Conservation (phyloP, 2,329 filamentous ascomycete species). For the Coleophoma eucalyptorum region DNA sequence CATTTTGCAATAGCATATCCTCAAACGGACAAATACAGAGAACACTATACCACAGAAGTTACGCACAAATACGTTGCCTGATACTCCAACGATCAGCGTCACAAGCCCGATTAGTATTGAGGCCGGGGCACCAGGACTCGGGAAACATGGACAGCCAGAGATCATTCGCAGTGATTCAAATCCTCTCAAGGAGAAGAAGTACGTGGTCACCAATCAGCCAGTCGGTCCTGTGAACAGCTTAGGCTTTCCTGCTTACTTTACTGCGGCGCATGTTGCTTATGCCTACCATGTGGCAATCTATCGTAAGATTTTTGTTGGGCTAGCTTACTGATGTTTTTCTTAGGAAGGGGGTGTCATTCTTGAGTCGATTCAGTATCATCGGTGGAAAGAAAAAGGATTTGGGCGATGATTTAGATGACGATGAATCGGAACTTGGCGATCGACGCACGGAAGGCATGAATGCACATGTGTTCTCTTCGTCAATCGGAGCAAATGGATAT, state of each 20-base stretch:
- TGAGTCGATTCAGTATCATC: constrained; percentile 77
- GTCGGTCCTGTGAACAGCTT: not conserved
- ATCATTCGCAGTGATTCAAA: constrained; percentile 22
- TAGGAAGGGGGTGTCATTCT: constrained; percentile 85
- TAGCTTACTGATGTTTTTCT: not conserved
- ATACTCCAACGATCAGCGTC: constrained; percentile 42
- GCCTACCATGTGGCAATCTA: not conserved
- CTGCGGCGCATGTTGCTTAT: constrained; percentile 13
- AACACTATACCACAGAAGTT: constrained; percentile 47
- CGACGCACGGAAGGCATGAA: constrained; percentile 74
- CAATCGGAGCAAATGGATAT: constrained; percentile 66
- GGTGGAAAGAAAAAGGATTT: constrained; percentile 69
- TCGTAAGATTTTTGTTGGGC: too few relatives aligned
- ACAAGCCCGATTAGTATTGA: constrained; percentile 11
- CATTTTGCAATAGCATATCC: constrained; percentile 42
- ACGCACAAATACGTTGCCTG: constrained; percentile 46
- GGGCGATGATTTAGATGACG: constrained; percentile 45
- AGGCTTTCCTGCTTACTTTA: constrained; percentile 9
- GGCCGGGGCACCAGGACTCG: constrained; percentile 11
- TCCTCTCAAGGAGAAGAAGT: constrained; percentile 61
- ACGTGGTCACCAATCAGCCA: constrained; percentile 23
- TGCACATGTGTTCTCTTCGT: constrained; percentile 76
- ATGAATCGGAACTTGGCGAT: constrained; percentile 68
- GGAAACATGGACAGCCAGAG: constrained; percentile 32
- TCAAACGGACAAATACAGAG: constrained; percentile 64